phyloP scores from a whole-genome alignment of 1,139 yeast genomes.

The Arxiozyma telluris region DNA sequence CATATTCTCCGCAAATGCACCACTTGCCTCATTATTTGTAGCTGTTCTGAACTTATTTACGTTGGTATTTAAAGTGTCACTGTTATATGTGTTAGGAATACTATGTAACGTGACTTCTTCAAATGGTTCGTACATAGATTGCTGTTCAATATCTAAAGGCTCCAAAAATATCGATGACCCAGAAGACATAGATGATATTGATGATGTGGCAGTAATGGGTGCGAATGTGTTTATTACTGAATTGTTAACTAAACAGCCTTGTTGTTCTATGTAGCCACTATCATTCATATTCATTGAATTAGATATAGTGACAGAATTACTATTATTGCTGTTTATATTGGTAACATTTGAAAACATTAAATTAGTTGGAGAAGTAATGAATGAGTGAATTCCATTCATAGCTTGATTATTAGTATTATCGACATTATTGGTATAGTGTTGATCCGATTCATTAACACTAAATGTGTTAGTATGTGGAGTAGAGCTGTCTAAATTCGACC shows the following conservation, averaged over 20 bases:
- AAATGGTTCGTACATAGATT: constrained; percentile 4
- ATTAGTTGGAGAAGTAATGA: neutral
- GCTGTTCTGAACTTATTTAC: too few relatives aligned
- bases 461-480: neutral
- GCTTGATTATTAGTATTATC: neutral
- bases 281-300: neutral
- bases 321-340: neutral
- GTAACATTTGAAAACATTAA: neutral
- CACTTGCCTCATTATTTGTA: neutral
- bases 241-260: neutral
- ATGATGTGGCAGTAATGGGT: neutral
- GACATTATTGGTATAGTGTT: neutral
- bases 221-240: neutral
- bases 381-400: neutral
- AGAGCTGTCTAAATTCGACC: neutral
- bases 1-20: constrained; percentile 13
- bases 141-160: constrained; percentile 12
- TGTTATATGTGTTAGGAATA: neutral
- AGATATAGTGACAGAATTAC: neutral
- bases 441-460: neutral
- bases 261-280: neutral
- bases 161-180: constrained; percentile 1
- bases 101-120: neutral
- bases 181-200: constrained; percentile 1
- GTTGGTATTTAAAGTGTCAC: neutral